Base-by-base conservation (phyloP, 2,329 filamentous ascomycete species). In the Colletotrichum sojae region DNA sequence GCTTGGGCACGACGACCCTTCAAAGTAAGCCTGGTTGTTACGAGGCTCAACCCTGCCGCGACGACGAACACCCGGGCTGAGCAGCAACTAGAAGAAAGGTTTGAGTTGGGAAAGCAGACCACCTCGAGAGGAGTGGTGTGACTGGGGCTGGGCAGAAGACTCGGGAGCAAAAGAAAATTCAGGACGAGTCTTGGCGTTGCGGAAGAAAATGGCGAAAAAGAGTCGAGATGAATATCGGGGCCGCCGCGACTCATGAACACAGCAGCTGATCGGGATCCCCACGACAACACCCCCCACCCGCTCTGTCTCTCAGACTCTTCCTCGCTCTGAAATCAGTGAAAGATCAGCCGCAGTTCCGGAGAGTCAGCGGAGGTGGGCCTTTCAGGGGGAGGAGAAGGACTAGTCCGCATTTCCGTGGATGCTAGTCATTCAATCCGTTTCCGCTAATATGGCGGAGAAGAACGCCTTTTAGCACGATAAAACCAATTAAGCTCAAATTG, bases 191-290 rank as follows among this genome's bases (percentile, higher is more conserved):
- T 60, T 65, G 66, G 48, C 49, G 45, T 13, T 18, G 45, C 10
- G 31, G 31, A 10, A 36, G 10, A 43, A 20, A 22, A 60, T n/a
- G 52, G 52, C 39, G 10, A 36, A 12, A 36, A 36, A n/a, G 22
- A 22, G 20, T 45, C 49, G 45, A 55, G 22, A 59, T 59, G 48
- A 45, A 53, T 55, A 31, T 63, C 51, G 57, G 57, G 20, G 63
- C 48, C 63, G 18, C 49, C 64, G 40, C 55, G 66, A 60, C 43
- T 66, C 66, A 69, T 69, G 66, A 52, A 52, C 51, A 3, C 51
- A 20, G 66, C 49, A 55, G 27, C 15, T 16, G 15, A 31, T 4
- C 27, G n/a, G 9, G 6, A 31, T 36, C 31, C 31, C 31, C 31
- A 36, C 31, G 31, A 36, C 31, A 36, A 36, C 31, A 8, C 31